Evolutionary conservation across 306 rosid genomes (phyloP).

Genomic region (Cucurbita ficifolia): DNA sequence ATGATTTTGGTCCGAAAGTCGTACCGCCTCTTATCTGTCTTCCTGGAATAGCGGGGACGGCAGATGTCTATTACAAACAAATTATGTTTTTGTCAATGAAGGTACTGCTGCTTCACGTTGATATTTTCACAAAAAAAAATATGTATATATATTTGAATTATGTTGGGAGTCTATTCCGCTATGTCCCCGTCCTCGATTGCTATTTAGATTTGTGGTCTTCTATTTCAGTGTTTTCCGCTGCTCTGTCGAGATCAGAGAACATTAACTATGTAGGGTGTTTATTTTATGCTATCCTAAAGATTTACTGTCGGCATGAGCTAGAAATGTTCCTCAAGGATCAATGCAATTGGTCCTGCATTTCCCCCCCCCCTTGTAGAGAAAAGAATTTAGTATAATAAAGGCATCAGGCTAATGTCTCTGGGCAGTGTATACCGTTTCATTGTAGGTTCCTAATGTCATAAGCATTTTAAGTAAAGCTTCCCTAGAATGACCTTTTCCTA

Average conservation of each 20-base stretch:
- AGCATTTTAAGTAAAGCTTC: not conserved
- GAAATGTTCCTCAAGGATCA: not conserved
- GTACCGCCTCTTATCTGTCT: conserved; percentile 96
- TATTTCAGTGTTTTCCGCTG: not conserved
- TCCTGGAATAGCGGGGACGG: conserved; percentile 96
- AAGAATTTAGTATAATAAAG: not conserved
- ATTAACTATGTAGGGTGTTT: not conserved
- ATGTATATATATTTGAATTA: not conserved
- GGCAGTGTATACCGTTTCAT: not conserved
- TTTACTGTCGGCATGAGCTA: not conserved
- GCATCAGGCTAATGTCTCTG: not conserved
- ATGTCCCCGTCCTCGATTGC: not conserved
- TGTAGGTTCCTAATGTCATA: not conserved
- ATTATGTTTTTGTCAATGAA: conserved; percentile 83
- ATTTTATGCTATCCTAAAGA: not conserved
- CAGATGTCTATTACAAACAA: conserved; percentile 94
- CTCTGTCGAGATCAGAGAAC: not conserved
- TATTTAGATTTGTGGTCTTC: not conserved
- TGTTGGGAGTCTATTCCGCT: not conserved
- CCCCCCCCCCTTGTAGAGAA: not conserved
- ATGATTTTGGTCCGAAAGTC: conserved; percentile 89
- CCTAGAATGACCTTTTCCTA: not conserved
- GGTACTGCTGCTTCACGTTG: conserved; percentile 23
- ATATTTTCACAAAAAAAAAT: not conserved
- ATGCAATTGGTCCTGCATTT: not conserved